These are phyloP conservation scores for Inosperma sp. DNA, from an alignment of 768 basidiomycete genomes.

Conservation along the genomic window DNA sequence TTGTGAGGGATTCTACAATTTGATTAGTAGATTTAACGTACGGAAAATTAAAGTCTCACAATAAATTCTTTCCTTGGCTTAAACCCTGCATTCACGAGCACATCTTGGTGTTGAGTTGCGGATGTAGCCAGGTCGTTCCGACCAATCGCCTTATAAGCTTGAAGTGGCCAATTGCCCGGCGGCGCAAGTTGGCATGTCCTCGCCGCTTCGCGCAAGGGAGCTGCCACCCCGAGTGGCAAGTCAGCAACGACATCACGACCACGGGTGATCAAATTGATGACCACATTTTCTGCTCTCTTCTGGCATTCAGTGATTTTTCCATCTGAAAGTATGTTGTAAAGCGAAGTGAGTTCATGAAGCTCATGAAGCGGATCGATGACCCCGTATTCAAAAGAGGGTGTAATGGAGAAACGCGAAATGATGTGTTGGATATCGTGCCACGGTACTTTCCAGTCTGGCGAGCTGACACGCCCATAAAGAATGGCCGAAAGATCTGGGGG, in stretches of 20 bases:
- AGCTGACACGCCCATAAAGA: conserved; percentile 54
- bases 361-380: conserved; percentile 52
- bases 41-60: conserved; percentile 38
- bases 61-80: conserved; percentile 53
- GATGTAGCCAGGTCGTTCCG: conserved; percentile 71
- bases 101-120: conserved; percentile 44
- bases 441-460: conserved; percentile 64
- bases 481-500: conserved; percentile 74
- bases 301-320: conserved; percentile 44
- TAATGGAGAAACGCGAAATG: conserved; percentile 43
- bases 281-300: conserved; percentile 63
- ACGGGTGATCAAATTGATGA: conserved; percentile 50
- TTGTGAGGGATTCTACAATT: conserved; percentile 44
- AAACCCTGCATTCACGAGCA: conserved; percentile 50
- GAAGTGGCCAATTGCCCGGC: conserved; percentile 66
- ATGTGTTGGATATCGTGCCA: conserved; percentile 47
- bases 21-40: conserved; percentile 4
- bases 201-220: conserved; percentile 82
- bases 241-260: conserved; percentile 47
- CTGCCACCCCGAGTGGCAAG: conserved; percentile 65
- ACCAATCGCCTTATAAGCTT: conserved; percentile 64
- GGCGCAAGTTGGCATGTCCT: conserved; percentile 79
- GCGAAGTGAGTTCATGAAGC: conserved; percentile 47
- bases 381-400: conserved; percentile 59
- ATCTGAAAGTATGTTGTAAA: conserved; percentile 61